Evolutionary conservation across 768 basidiomycete species (phyloP).

Genomic region (Lentinus brumalis): DNA sequence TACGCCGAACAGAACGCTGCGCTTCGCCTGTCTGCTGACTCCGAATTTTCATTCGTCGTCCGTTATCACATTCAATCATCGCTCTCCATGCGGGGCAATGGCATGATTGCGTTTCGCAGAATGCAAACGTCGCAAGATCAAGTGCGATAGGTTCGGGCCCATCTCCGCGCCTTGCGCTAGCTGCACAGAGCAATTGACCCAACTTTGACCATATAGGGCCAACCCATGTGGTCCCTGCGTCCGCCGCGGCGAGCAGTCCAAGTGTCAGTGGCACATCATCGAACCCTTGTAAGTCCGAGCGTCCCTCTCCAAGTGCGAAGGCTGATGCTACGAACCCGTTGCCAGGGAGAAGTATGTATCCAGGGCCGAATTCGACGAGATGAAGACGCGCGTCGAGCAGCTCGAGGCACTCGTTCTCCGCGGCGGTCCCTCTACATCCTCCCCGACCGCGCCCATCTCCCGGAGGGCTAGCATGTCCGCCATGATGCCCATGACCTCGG

Average conservation of each 20-base stretch:
- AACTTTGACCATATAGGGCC: conserved; percentile 45
- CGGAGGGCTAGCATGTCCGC: conserved; percentile 21
- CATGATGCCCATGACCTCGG: conserved; percentile 24
- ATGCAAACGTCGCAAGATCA: conserved; percentile 86
- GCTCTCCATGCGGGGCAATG: conserved; percentile 3
- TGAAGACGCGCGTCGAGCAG: conserved; percentile 63
- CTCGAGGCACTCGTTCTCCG: conserved; percentile 58
- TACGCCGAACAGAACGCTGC: conserved; percentile 38
- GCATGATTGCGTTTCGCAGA: conserved; percentile 45
- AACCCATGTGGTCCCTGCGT: conserved; percentile 84
- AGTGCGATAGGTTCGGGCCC: conserved; percentile 72
- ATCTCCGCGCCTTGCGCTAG: conserved; percentile 15
- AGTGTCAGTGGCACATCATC: conserved; percentile 82
- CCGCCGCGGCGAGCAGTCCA: conserved; percentile 75
- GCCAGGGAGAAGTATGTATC: conserved; percentile 80
- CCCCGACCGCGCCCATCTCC: conserved; percentile 23
- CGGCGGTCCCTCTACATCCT: conserved; percentile 29
- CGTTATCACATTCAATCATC: conserved; percentile 5
- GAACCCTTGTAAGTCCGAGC: conserved; percentile 69
- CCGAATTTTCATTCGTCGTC: neutral
- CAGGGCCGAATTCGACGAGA: conserved; percentile 73
- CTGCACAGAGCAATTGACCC: conserved; percentile 27
- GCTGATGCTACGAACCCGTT: conserved; percentile 17
- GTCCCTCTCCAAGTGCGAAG: neutral
- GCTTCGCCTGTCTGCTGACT: conserved; percentile 13